These are phyloP conservation scores for Leucosporidium yakuticum DNA, from an alignment of 768 basidiomycete genomes.

Conservation along the genomic window DNA sequence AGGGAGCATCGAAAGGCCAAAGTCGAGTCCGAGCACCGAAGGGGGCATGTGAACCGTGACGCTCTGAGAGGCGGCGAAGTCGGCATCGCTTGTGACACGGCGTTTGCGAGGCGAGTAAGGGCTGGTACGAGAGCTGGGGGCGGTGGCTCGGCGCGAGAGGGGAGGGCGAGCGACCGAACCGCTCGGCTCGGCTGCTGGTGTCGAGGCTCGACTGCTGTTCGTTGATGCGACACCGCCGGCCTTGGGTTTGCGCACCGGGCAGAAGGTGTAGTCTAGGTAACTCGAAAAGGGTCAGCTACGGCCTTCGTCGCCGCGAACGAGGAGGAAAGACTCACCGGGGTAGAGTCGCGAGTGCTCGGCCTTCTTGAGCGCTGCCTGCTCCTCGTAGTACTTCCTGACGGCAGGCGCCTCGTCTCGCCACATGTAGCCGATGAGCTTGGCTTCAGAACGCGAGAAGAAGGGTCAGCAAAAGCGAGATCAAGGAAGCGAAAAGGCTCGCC, in stretches of 20 bases:
- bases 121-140: background rate
- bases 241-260: background rate
- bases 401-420: slow-evolving; percentile 57
- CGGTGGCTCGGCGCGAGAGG: background rate
- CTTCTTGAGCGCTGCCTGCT: slow-evolving; percentile 40
- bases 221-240: background rate
- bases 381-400: slow-evolving; percentile 47
- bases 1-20: background rate
- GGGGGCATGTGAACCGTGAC: background rate
- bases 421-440: slow-evolving; percentile 57
- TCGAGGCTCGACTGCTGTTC: background rate
- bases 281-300: background rate
- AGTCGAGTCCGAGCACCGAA: background rate
- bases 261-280: slow-evolving; percentile 2
- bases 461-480: background rate
- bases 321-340: slow-evolving; percentile 39
- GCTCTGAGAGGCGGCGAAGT: background rate
- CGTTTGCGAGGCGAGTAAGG: background rate
- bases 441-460: background rate
- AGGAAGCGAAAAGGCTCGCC: background rate
- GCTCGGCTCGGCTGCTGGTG: background rate
- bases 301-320: background rate
- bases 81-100: background rate
- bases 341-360: slow-evolving; percentile 32
- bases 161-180: background rate